Percentiles rank a stretch among this genome's conserved stretches.
Conservation (phyloP, 1,284 basidiomycete species). For the Cryptococcus wingfieldii region DNA sequence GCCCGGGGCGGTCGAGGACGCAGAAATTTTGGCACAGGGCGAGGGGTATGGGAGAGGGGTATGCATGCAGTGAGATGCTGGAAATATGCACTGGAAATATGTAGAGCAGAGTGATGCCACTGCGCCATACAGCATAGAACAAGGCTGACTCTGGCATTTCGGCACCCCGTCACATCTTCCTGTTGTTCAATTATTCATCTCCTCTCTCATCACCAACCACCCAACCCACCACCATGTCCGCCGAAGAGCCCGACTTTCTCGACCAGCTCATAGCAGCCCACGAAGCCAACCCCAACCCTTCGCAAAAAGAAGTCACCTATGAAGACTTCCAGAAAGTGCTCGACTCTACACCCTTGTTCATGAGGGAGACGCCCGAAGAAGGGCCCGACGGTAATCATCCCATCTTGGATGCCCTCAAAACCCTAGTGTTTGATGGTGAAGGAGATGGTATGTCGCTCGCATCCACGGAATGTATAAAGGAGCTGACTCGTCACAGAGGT, state of each 20-base stretch:
- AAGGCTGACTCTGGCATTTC: background rate
- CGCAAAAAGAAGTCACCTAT: conserved; percentile 30
- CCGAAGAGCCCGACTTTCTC: conserved; percentile 5
- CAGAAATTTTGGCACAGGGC: background rate
- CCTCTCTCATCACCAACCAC: background rate
- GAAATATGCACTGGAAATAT: no score
- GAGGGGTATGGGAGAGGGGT: background rate
- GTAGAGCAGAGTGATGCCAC: no score
- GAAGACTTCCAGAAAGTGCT: conserved; percentile 38
- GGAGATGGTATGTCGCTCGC: conserved; percentile 71
- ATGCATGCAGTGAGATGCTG: background rate
- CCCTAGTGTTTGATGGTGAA: conserved; percentile 80
- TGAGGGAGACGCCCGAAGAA: conserved; percentile 73
- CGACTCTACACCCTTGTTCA: conserved; percentile 71
- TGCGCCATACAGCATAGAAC: background rate
- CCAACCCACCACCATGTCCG: background rate
- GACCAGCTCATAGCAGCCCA: conserved; percentile 9
- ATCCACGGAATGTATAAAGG: background rate
- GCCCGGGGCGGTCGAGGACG: background rate
- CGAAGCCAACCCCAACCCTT: background rate
- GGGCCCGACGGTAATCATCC: conserved; percentile 57
- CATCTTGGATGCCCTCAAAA: conserved; percentile 77
- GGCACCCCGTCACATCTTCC: background rate
- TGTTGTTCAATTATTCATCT: background rate
- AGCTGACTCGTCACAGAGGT: conserved; percentile 58